A percentile compares a stretch with the other conserved stretches of the same genome.
These are phyloP conservation scores for Fusarium secorum DNA, from an alignment of 2,329 filamentous ascomycete genomes.

Conservation along the genomic window DNA sequence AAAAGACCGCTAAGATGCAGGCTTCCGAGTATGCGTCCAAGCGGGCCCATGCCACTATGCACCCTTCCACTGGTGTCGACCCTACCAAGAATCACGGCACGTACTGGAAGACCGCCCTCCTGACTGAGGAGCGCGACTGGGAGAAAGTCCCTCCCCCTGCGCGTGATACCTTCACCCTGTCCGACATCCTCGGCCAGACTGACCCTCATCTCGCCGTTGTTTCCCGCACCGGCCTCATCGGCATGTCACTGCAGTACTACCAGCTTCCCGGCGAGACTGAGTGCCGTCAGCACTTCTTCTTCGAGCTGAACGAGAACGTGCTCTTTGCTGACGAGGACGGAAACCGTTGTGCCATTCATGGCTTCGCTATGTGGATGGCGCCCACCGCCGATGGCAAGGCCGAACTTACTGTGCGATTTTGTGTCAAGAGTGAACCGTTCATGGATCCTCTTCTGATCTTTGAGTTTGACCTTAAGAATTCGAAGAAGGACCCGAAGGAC, in stretches of 20 bases:
- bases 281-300: not conserved
- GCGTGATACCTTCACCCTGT: slow-evolving; percentile 1
- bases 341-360: not conserved
- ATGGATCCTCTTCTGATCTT: not conserved
- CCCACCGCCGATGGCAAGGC: not conserved
- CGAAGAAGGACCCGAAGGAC: not conserved
- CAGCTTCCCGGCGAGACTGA: not conserved
- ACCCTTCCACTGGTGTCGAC: not conserved
- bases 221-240: not conserved
- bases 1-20: not conserved
- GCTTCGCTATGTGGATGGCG: slow-evolving; percentile 19
- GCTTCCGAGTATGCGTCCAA: not conserved
- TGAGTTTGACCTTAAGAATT: not conserved
- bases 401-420: slow-evolving; percentile 2
- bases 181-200: not conserved
- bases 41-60: not conserved
- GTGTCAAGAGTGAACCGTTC: not conserved
- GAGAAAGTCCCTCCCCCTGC: not conserved
- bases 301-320: not conserved
- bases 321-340: not conserved
- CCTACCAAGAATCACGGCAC: not conserved
- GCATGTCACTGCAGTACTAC: not conserved
- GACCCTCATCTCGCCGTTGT: not conserved
- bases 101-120: not conserved
- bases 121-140: not conserved